Evolutionary conservation across 345 rosid species (phyloP), one percentile per base, ranked within the genome.

Genomic region (Arabidopsis arenosa): DNA sequence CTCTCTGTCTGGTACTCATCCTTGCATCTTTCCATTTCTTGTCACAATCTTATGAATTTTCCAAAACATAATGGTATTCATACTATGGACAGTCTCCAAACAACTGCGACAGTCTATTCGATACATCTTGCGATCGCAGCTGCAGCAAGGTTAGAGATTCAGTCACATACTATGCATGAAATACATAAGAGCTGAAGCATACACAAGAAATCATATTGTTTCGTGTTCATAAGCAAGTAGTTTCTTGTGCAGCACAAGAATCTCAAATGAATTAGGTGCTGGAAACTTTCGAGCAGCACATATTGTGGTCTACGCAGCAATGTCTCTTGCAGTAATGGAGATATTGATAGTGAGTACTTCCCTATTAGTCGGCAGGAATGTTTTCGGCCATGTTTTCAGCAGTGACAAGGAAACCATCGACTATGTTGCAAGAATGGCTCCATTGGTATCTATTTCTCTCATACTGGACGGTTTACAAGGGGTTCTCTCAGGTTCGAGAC

Each of bases 241-340:
- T 28, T 28, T 37, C 33, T 70, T 70, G 59, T 54, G 66, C 72
- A 79, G 82, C 66, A 79, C 82, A 74, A 54, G 82, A 63, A 64
- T 79, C 49, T 91, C 98, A 33, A 89, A 93, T 74, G 96, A 88
- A 80, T 62, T 93, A 44, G 97, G 98, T 40, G 92, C 90, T 8
- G 93, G 90, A 10, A 86, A 85, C 70, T 78, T 85, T 1, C 71
- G 61, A 70, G 83, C 73, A 35, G 96, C 93, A 9, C 81, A 81
- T 4, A 55, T 56, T 0, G 86, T 90, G 13, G 92, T 72, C 9
- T 76, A 68, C 11, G 76, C 85, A 0, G 84, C 65, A 21, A 63
- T 87, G 76, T 52, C 66, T 15, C 44, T 93, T 17, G 60, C 85
- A 23, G 63, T 81, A 1, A 6, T 70, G 14, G 90, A 86, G 62